Conservation (phyloP, 1,139 yeast genomes). For the Magnusiomyces ingens region DNA sequence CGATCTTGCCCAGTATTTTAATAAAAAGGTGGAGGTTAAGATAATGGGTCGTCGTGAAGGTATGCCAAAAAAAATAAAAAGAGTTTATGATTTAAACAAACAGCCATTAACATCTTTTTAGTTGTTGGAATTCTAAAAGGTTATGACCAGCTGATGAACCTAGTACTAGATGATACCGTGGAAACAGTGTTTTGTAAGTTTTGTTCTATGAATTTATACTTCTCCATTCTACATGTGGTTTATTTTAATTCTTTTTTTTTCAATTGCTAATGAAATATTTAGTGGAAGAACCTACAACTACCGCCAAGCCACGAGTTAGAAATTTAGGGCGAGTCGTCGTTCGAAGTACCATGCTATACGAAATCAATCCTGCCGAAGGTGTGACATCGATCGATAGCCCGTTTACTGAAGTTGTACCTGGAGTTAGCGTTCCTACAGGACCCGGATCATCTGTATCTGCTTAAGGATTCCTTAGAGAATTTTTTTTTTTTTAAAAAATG, state of each 20-base stretch:
- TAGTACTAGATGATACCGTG: constrained; percentile 77
- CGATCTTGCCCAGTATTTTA: constrained; percentile 72
- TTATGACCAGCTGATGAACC: constrained; percentile 86
- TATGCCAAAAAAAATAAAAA: constrained; percentile 3
- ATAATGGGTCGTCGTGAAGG: constrained; percentile 76
- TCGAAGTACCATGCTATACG: constrained; percentile 76
- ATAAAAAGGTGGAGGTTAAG: constrained; percentile 66
- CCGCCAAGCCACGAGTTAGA: constrained; percentile 44
- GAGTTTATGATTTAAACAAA: neutral
- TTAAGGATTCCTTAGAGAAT: no score
- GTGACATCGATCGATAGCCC: constrained; percentile 74
- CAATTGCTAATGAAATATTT: constrained; percentile 49
- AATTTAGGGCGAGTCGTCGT: constrained; percentile 70
- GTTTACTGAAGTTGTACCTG: constrained; percentile 29
- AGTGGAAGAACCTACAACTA: constrained; percentile 27
- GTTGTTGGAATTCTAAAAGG: constrained; percentile 79
- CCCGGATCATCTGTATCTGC: no score
- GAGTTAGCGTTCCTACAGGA: no score
- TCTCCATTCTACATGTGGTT: neutral
- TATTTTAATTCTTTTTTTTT: neutral
- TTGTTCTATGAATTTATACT: neutral
- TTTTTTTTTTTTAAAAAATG: no score
- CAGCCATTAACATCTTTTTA: constrained; percentile 9
- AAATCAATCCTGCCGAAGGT: constrained; percentile 82
- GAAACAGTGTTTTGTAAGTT: constrained; percentile 38